A percentile compares a stretch with the other conserved stretches of the same genome.
phyloP scores from a whole-genome alignment of 805 yeast genomes.

The Candida krabiensis region DNA sequence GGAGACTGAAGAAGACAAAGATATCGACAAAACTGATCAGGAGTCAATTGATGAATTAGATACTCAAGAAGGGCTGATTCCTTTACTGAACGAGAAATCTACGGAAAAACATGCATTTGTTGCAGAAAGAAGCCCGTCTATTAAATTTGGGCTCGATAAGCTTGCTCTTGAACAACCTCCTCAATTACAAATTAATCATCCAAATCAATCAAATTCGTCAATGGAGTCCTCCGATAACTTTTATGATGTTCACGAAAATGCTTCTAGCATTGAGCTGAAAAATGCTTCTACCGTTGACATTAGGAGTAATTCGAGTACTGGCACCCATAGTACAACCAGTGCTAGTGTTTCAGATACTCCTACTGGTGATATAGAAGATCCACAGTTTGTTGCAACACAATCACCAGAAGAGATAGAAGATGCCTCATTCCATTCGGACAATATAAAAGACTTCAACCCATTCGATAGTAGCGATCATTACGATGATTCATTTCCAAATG shows the following conservation, averaged over 20 bases:
- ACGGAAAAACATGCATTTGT: not conserved
- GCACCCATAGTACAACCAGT: no score
- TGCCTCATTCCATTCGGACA: no score
- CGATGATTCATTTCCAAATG: no score
- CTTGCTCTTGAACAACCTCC: slow-evolving; percentile 1
- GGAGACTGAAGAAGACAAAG: not conserved
- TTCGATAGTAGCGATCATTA: no score
- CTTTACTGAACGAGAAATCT: not conserved
- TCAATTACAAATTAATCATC: not conserved
- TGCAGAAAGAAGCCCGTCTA: not conserved
- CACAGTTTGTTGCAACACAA: no score
- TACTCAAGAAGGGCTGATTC: not conserved
- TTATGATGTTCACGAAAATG: slow-evolving; percentile 17
- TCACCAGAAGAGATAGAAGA: no score
- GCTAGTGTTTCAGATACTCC: no score
- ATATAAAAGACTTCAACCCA: not conserved
- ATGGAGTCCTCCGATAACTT: slow-evolving; percentile 6
- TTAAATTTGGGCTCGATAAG: no score
- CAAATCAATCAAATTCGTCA: slow-evolving; percentile 1
- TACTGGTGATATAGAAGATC: no score
- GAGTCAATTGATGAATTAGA: not conserved
- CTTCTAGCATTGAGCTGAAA: slow-evolving; percentile 10
- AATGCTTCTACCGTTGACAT: no score
- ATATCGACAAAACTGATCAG: not conserved
- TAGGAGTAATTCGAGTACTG: no score